These are phyloP conservation scores for Trichoderma sp. DNA, from an alignment of 2,329 filamentous ascomycete genomes.

Conservation along the genomic window DNA sequence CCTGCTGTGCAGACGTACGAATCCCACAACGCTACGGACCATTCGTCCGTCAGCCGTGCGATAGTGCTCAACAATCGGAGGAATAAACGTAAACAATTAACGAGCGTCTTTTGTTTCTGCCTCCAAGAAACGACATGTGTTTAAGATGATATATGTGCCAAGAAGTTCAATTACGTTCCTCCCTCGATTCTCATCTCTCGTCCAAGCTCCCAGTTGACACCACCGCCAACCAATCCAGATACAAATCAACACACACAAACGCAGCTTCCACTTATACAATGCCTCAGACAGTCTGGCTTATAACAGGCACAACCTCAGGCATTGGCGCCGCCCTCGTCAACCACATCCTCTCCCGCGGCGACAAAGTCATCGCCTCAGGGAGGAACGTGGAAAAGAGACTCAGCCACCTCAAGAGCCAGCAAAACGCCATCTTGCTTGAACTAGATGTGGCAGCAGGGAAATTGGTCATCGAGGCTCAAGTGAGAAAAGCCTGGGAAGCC, in stretches of 20 bases:
- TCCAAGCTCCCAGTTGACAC: background rate
- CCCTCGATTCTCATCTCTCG: background rate
- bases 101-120: background rate
- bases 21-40: constrained; percentile 8
- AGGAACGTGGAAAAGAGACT: constrained; percentile 36
- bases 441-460: constrained; percentile 37
- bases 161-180: background rate
- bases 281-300: constrained; percentile 39
- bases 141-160: background rate
- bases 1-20: background rate
- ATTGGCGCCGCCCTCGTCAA: constrained; percentile 37
- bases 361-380: constrained; percentile 40
- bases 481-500: constrained; percentile 37
- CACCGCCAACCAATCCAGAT: too few species aligned
- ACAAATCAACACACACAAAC: too few species aligned
- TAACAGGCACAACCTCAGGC: constrained; percentile 42
- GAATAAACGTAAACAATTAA: background rate
- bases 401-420: constrained; percentile 33
- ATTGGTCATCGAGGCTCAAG: constrained; percentile 31
- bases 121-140: background rate
- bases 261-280: constrained; percentile 28
- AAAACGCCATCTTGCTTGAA: constrained; percentile 35
- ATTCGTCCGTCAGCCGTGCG: background rate
- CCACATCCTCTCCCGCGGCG: constrained; percentile 35
- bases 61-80: background rate